phyloP scores from a whole-genome alignment of 2,329 filamentous ascomycete genomes.

The Ceratocystis colombiana region DNA sequence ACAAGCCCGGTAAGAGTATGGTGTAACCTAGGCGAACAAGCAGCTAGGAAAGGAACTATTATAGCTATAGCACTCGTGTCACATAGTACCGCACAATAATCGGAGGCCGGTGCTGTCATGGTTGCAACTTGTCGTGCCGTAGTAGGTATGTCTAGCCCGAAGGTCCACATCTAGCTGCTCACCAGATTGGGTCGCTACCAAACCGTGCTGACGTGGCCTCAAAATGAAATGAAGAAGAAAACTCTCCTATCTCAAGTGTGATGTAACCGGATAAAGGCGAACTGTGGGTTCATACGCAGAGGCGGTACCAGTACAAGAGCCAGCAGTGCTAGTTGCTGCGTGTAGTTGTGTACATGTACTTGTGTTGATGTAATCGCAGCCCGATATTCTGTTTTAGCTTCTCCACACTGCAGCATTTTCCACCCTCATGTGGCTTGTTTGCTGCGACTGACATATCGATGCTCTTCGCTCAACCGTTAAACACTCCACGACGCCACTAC shows the following conservation, averaged over 20 bases:
- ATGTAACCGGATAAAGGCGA: background rate
- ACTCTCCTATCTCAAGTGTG: background rate
- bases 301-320: background rate
- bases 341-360: background rate
- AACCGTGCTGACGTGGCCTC: conserved; percentile 1
- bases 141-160: background rate
- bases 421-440: too few relatives aligned
- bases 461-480: too few relatives aligned
- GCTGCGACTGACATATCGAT: too few relatives aligned
- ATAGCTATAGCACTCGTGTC: background rate
- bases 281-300: background rate
- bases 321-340: background rate
- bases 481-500: background rate
- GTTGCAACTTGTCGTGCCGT: background rate
- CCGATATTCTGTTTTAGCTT: background rate
- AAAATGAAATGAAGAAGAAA: background rate
- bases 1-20: background rate
- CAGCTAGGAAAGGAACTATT: background rate
- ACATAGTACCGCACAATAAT: conserved; percentile 2
- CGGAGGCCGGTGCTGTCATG: background rate
- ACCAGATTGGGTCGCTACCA: background rate
- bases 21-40: conserved; percentile 1
- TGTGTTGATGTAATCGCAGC: background rate
- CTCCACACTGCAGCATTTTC: background rate
- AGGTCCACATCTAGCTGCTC: background rate